phyloP scores from a whole-genome alignment of 176 grass and related monocot genomes.

The Oryza coarctata region DNA sequence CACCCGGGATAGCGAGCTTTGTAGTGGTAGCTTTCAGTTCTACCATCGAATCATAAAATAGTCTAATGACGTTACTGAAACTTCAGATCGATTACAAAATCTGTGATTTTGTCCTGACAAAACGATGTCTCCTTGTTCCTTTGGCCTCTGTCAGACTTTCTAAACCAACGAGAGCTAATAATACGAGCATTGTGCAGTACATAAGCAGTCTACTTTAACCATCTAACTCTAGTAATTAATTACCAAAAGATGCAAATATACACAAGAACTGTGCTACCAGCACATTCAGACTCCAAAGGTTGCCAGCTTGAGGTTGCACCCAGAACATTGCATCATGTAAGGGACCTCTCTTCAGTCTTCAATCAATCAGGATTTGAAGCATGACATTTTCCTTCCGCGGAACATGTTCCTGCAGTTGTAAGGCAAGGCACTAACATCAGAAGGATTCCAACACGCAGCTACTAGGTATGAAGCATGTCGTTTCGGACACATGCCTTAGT shows the following conservation, averaged over 20 bases:
- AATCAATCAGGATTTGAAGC: conserved; percentile 55
- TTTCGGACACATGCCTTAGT: not conserved
- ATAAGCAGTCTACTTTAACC: conserved; percentile 44
- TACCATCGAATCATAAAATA: conserved; percentile 2
- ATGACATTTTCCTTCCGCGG: conserved; percentile 59
- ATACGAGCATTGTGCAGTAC: conserved; percentile 27
- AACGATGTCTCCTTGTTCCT: conserved; percentile 33
- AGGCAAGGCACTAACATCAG: not conserved
- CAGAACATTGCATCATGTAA: conserved; percentile 14
- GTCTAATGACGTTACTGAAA: conserved; percentile 12
- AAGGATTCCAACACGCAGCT: not conserved
- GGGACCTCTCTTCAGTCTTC: not conserved
- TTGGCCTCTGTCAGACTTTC: conserved; percentile 31
- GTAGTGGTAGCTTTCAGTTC: not conserved
- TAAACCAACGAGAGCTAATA: conserved; percentile 37
- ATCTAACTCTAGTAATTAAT: conserved; percentile 52
- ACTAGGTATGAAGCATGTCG: not conserved
- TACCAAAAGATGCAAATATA: conserved; percentile 66
- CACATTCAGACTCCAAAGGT: conserved; percentile 19
- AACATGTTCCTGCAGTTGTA: conserved; percentile 53
- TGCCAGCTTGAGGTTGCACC: not conserved
- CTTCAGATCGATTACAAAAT: conserved; percentile 28
- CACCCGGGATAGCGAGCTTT: not conserved
- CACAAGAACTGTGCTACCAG: conserved; percentile 39
- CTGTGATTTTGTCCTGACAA: conserved; percentile 10